Evolutionary conservation across 768 basidiomycete species (phyloP).

Genomic region (Cytidiella melzeri): DNA sequence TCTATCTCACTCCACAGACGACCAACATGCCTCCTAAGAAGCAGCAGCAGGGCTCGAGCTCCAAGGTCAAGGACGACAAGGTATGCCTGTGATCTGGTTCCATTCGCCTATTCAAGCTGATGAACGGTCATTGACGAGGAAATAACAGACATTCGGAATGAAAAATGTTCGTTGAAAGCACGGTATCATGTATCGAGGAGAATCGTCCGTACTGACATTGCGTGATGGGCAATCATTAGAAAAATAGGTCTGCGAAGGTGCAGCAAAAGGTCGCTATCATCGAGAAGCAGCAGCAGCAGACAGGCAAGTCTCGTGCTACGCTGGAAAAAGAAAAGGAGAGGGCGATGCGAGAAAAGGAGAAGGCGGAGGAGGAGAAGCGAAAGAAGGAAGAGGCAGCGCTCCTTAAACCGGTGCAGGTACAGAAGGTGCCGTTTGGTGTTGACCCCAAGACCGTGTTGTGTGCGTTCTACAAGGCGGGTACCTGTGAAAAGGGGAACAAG

Average conservation of each 20-base stretch:
- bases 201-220: not conserved
- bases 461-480: constrained; percentile 86
- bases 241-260: constrained; percentile 93
- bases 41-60: constrained; percentile 45
- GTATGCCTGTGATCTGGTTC: constrained; percentile 32
- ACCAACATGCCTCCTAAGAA: constrained; percentile 76
- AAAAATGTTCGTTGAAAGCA: constrained; percentile 59
- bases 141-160: constrained; percentile 73
- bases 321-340: constrained; percentile 87
- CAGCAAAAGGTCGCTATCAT: constrained; percentile 79
- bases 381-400: constrained; percentile 81
- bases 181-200: not conserved
- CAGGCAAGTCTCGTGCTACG: constrained; percentile 75
- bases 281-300: constrained; percentile 63
- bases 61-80: constrained; percentile 81
- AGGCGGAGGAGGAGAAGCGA: constrained; percentile 76
- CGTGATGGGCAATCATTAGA: constrained; percentile 39
- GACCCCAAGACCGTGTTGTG: constrained; percentile 96
- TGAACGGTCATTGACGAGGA: constrained; percentile 19
- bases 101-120: constrained; percentile 19
- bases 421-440: constrained; percentile 91
- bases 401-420: constrained; percentile 71
- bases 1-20: too few species aligned
- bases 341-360: constrained; percentile 65
- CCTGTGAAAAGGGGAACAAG: constrained; percentile 89